Percentiles rank a stretch among this genome's conserved stretches.
These are phyloP conservation scores for Pugionium cornutum DNA, from an alignment of 345 rosid genomes.

Conservation along the genomic window DNA sequence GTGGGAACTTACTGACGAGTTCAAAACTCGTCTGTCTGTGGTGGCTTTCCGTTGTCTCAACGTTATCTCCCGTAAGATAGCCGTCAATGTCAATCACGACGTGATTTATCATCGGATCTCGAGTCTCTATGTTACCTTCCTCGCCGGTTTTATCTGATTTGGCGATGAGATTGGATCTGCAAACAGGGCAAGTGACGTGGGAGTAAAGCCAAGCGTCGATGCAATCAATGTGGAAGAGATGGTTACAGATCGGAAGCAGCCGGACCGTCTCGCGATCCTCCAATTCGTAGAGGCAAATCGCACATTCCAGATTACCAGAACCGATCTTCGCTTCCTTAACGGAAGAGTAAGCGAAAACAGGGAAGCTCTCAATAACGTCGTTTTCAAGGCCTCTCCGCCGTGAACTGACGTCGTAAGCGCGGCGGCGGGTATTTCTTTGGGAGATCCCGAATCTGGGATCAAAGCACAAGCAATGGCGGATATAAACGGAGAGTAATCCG, in stretches of 20 bases:
- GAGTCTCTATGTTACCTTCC: background rate
- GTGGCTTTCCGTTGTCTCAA: conserved; percentile 10
- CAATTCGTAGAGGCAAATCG: conserved; percentile 54
- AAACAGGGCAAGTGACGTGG: conserved; percentile 62
- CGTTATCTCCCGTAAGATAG: conserved; percentile 5
- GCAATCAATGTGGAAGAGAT: conserved; percentile 59
- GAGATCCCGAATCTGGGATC: background rate
- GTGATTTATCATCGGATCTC: conserved; percentile 25
- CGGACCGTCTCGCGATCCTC: conserved; percentile 49
- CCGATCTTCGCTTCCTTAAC: conserved; percentile 57
- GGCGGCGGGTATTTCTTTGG: background rate
- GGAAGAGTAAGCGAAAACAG: conserved; percentile 53
- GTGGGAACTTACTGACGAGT: conserved; percentile 42
- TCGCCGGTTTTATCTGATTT: conserved; percentile 27
- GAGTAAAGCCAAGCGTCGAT: conserved; percentile 55
- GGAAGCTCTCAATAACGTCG: conserved; percentile 56
- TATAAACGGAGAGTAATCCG: conserved; percentile 35
- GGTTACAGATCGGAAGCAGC: conserved; percentile 53
- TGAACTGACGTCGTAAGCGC: background rate
- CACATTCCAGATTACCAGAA: conserved; percentile 50
- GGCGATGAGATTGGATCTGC: conserved; percentile 50
- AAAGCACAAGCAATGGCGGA: conserved; percentile 25
- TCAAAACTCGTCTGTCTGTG: conserved; percentile 13
- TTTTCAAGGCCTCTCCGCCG: conserved; percentile 51
- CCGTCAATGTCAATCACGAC: conserved; percentile 39